Conservation (phyloP, 2,329 filamentous ascomycete genomes). For the Clonostachys solani region DNA sequence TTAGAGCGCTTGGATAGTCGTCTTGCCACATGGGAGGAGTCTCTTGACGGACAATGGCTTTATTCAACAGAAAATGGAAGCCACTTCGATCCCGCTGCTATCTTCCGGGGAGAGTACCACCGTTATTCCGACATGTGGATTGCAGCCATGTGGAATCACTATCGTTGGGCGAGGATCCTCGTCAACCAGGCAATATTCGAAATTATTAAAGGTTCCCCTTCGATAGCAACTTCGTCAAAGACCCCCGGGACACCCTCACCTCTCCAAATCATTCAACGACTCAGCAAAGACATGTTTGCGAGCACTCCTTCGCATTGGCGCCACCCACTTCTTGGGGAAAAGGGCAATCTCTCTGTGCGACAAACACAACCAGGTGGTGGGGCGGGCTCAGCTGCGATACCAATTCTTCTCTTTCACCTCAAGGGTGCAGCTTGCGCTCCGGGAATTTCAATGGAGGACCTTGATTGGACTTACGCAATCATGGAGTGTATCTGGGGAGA, state of each 20-base stretch:
- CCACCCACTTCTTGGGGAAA: conserved; percentile 37
- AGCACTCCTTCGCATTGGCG: conserved; percentile 47
- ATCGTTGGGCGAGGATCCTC: conserved; percentile 53
- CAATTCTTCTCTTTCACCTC: conserved; percentile 43
- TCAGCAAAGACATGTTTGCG: conserved; percentile 31
- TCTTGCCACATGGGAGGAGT: conserved; percentile 31
- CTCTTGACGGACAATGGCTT: conserved; percentile 26
- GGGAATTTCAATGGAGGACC: conserved; percentile 33
- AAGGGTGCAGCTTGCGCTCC: conserved; percentile 41
- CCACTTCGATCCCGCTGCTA: conserved; percentile 29
- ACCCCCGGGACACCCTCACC: no score
- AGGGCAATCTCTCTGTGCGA: conserved; percentile 22
- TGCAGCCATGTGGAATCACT: conserved; percentile 54
- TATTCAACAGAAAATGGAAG: conserved; percentile 24
- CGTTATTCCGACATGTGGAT: conserved; percentile 49
- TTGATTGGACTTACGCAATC: conserved; percentile 37
- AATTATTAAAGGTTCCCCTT: conserved; percentile 22
- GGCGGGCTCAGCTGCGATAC: conserved; percentile 41
- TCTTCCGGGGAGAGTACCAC: conserved; percentile 51
- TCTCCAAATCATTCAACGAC: no score
- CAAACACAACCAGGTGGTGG: conserved; percentile 31
- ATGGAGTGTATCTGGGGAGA: conserved; percentile 44
- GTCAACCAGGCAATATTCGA: conserved; percentile 44
- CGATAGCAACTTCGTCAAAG: conserved; percentile 14
- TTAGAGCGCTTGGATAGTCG: conserved; percentile 22